Percentiles rank a stretch among this genome's conserved stretches.
phyloP scores from a whole-genome alignment of 208 protist species.

The Trypanosoma lewisi region DNA sequence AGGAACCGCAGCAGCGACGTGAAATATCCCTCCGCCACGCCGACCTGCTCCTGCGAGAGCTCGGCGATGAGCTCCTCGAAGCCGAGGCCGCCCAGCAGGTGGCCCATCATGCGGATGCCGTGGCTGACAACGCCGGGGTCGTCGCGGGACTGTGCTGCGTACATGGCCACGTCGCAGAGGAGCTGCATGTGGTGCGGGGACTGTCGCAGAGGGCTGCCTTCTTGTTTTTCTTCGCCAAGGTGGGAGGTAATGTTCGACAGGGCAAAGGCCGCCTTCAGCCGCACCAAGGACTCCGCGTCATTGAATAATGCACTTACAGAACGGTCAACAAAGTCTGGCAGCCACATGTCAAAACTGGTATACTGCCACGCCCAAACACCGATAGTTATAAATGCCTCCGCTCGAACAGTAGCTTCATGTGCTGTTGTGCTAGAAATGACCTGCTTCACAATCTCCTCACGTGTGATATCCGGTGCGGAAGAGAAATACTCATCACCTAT shows the following conservation, averaged over 20 bases:
- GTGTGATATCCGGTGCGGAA: constrained; percentile 10
- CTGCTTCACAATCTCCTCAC: constrained; percentile 38
- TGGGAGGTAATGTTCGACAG: constrained; percentile 68
- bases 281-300: constrained; percentile 46
- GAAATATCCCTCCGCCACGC: constrained; percentile 72
- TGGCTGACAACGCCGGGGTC: constrained; percentile 55
- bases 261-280: constrained; percentile 76
- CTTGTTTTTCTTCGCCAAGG: constrained; percentile 9
- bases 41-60: constrained; percentile 36
- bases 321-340: constrained; percentile 39
- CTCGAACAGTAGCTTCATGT: constrained; percentile 37
- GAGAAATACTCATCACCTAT: constrained; percentile 59
- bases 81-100: constrained; percentile 51
- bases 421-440: constrained; percentile 34
- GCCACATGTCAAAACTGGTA: constrained; percentile 40
- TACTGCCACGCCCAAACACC: constrained; percentile 86
- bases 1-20: constrained; percentile 54
- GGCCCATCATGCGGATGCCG: constrained; percentile 83
- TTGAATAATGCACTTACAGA: constrained; percentile 36
- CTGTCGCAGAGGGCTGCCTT: constrained; percentile 7
- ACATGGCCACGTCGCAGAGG: constrained; percentile 62
- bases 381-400: constrained; percentile 70
- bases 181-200: constrained; percentile 28
- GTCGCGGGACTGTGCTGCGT: constrained; percentile 36
- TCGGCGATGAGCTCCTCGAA: constrained; percentile 71